Conservation (phyloP, 768 basidiomycete genomes). For the Scleroderma bovista region DNA sequence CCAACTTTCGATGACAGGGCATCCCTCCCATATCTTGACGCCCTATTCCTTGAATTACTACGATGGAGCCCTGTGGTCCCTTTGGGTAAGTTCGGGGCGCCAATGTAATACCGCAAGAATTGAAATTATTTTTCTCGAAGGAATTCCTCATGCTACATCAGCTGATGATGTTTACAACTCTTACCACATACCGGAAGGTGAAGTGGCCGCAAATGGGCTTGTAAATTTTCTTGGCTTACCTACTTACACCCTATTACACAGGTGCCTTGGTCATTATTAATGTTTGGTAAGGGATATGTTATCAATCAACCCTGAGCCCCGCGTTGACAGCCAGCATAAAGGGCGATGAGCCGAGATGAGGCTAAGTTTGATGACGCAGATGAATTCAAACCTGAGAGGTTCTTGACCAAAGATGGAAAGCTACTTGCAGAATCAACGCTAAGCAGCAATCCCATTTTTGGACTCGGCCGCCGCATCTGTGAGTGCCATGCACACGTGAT, state of each 20-base stretch:
- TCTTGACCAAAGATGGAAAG: conserved; percentile 12
- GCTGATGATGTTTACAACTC: conserved; percentile 23
- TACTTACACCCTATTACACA: conserved; percentile 1
- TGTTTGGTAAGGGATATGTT: conserved; percentile 27
- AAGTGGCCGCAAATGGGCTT: not conserved
- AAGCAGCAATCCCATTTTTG: conserved; percentile 19
- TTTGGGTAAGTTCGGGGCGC: conserved; percentile 10
- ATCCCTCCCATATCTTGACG: conserved; percentile 37
- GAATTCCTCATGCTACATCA: conserved; percentile 20
- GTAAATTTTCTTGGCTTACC: not conserved
- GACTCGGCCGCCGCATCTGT: conserved; percentile 23
- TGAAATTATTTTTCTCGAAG: conserved; percentile 1
- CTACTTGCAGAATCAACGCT: conserved; percentile 5
- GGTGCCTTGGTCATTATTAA: conserved; percentile 30
- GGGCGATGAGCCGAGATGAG: conserved; percentile 23
- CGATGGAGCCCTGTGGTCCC: conserved; percentile 23
- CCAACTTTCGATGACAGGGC: conserved; percentile 23
- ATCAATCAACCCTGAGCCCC: not conserved
- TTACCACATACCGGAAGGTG: conserved; percentile 40
- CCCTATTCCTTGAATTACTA: conserved; percentile 33
- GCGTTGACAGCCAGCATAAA: not conserved
- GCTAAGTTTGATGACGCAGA: conserved; percentile 11
- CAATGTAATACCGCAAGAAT: not conserved
- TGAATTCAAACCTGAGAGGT: conserved; percentile 24
- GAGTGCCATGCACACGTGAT: not conserved